Conservation (phyloP, 1,139 yeast species). For the Diutina pseudorugosa region DNA sequence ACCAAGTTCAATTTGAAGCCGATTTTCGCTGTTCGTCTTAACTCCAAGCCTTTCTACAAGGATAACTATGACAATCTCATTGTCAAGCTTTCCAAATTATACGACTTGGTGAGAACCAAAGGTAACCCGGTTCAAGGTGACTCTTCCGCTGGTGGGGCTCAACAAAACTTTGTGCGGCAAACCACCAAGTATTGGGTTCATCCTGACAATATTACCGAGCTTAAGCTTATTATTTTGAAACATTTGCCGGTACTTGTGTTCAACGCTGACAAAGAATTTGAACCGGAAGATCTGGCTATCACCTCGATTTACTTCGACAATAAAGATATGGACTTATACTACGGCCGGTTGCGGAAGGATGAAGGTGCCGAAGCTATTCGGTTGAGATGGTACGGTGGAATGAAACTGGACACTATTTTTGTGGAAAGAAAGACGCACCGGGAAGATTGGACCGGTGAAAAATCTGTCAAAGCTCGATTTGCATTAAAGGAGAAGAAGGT, state of each 20-base stretch:
- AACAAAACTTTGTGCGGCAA: slow-evolving; percentile 95
- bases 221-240: slow-evolving; percentile 80
- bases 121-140: slow-evolving; percentile 94
- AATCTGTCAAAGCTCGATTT: slow-evolving; percentile 93
- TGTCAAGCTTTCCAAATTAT: slow-evolving; percentile 77
- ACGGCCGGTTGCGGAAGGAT: slow-evolving; percentile 87
- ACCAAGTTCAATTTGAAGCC: slow-evolving; percentile 81
- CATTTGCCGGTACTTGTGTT: slow-evolving; percentile 94
- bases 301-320: slow-evolving; percentile 94
- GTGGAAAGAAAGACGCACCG: slow-evolving; percentile 97
- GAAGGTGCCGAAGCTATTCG: slow-evolving; percentile 99
- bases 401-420: slow-evolving; percentile 83
- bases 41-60: slow-evolving; percentile 89
- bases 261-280: slow-evolving; percentile 92
- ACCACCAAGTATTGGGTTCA: slow-evolving; percentile 99
- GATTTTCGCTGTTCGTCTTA: slow-evolving; percentile 82
- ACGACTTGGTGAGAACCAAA: slow-evolving; percentile 87
- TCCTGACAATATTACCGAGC: slow-evolving; percentile 96
- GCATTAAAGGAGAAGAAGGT: slow-evolving; percentile 84
- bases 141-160: slow-evolving; percentile 92
- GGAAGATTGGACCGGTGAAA: slow-evolving; percentile 99
- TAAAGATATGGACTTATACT: slow-evolving; percentile 75
- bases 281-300: slow-evolving; percentile 86
- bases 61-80: slow-evolving; percentile 85
- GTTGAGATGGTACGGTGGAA: slow-evolving; percentile 97